These are phyloP conservation scores for Dictyostelium intermedium DNA, from an alignment of 78 protist species.

Conservation along the genomic window DNA sequence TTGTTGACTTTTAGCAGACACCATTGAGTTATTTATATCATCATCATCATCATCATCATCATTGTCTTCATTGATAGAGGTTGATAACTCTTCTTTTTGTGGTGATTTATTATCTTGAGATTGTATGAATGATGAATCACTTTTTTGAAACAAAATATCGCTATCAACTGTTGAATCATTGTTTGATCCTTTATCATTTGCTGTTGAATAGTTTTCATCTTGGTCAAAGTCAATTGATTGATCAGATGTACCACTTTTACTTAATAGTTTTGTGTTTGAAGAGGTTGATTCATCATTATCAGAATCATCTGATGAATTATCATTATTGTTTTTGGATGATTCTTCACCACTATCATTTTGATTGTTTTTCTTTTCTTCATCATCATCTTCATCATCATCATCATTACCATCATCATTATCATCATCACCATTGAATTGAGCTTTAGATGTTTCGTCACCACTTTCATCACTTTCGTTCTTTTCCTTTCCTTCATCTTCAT, in stretches of 20 bases:
- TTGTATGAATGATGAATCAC: neutral
- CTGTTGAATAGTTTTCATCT: neutral
- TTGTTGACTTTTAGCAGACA: neutral
- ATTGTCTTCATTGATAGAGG: no score
- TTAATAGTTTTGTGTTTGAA: neutral
- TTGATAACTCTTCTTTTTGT: neutral
- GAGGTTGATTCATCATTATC: neutral
- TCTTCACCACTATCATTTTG: neutral
- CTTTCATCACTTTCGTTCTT: no score
- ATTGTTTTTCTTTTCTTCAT: neutral
- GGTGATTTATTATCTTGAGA: neutral
- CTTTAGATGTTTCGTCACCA: neutral
- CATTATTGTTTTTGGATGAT: neutral
- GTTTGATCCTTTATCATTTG: neutral
- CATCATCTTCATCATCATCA: neutral
- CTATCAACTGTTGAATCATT: neutral
- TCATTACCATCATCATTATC: neutral
- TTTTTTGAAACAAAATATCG: neutral
- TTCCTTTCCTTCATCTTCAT: neutral
- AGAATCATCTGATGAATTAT: neutral
- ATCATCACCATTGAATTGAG: neutral
- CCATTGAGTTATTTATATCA: neutral
- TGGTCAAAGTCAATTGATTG: constrained; percentile 1
- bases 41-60: no score
- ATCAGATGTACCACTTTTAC: neutral